Evolutionary conservation across 257 asterid genomes (phyloP), one percentile per base, ranked within the genome.

Genomic region (Datura wrightii): DNA sequence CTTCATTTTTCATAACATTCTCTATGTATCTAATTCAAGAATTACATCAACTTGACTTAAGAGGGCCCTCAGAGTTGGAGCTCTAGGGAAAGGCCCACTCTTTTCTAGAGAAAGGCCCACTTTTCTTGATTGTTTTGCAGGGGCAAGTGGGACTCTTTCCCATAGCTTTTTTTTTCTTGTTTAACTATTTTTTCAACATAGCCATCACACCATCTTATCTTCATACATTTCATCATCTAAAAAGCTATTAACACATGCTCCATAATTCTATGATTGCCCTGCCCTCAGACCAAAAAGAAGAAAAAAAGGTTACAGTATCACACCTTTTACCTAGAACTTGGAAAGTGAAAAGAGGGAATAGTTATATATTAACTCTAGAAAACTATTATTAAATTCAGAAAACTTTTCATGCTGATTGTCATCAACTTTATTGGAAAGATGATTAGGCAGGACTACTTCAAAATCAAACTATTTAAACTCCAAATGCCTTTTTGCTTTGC

Each of bases 61-160:
- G 19, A 48, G 42, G 19, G 34, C 15, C 37, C 53, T 74, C 10
- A 8, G 24, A 34, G 60, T 10, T 37, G 14, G 37, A 62, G 59
- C 71, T 74, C 36, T 54, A 71, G 81, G 63, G 41, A n/a, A 65
- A 10, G 16, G 65, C 53, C 78, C 76, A 8, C 16, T 37, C 53
- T 50, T 52, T 62, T 60, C 65, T 59, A 85, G 48, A 87, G 87
- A 58, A 69, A 69, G 53, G 88, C 50, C 88, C 90, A 89, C 91
- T 82, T 72, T 76, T 78, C 63, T 78, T 42, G 65, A 81, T 83
- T 90, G 87, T 85, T 55, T 67, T 80, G 81, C 86, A 79, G 91
- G 88, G 83, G 85, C 88, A 83, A 87, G 93, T 92, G 96, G 95
- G 88, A 50, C 53, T 83, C 84, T 80, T 66, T 50, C 89, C 88